Base-by-base conservation (phyloP, 106 monocot genomes). In the Apostasia shenzhenica region DNA sequence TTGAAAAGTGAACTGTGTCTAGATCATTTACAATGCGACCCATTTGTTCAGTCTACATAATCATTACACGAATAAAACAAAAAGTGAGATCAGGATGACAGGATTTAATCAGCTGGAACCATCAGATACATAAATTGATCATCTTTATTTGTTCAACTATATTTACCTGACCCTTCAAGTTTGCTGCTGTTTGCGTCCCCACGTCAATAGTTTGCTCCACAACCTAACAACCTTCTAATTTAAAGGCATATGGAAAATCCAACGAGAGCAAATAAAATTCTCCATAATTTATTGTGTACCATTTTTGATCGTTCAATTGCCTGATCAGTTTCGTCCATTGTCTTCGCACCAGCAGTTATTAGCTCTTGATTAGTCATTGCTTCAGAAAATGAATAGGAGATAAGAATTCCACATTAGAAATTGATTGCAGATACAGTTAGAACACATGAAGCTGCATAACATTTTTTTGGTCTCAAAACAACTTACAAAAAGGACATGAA, bases 191-290 rank as follows among this genome's bases (percentile, higher is more conserved):
- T 73, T 91, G 94, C 55, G 85, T 63, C 59, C 94, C 94, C 63
- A 95, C 94, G 81, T 95, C 91, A 52, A 95, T 63, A 12, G 94
- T 95, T 81, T 95, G 83, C 71, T 78, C 94, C 49, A 95, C 94
- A 72, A 91, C 94, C 94, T 95, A 77, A 41, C 68, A 80, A 55
- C 56, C 47, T 41, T 59, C 46, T 45, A 6, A 2, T 58, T 82
- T 40, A 83, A 60, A 80, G 45, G 14, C 26, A 13, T 5, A 10
- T 44, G 14, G 55, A n/a, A 60, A 70, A 44, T 2, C 0, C 12
- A 41, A 14, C 43, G 50, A 57, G 42, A 45, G 6, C 12, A 67
- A 8, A 60, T 70, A 42, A 52, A 52, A 26, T 26, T 53, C 12
- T 13, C 11, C 66, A 55, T 63, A n/a, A 48, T 14, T 43, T 56